A percentile compares a stretch with the other conserved stretches of the same genome.
Conservation (phyloP, 805 yeast species). For the Saccharomycopsis sp. region DNA sequence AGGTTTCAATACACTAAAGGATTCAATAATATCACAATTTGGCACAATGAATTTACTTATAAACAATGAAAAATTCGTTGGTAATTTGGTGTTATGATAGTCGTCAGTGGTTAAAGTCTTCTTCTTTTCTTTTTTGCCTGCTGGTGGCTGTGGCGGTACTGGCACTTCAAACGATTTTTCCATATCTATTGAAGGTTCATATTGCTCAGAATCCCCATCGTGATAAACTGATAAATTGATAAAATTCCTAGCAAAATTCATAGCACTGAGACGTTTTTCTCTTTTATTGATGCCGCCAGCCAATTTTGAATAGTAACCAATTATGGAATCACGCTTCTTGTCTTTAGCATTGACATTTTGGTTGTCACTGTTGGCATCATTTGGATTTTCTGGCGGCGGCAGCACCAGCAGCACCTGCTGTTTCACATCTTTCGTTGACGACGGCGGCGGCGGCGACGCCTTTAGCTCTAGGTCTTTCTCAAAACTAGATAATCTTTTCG, state of each 20-base stretch:
- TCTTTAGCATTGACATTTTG: neutral
- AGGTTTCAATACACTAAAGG: constrained; percentile 14
- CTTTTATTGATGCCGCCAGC: neutral
- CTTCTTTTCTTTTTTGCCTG: neutral
- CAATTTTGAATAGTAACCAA: neutral
- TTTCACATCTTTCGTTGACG: no score
- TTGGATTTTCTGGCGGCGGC: neutral
- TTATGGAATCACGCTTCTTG: neutral
- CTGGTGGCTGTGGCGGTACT: no score
- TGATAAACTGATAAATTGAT: constrained; percentile 19
- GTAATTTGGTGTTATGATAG: constrained; percentile 13
- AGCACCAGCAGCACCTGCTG: no score
- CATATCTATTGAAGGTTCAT: neutral
- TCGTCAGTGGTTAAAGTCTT: neutral
- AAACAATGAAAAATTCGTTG: constrained; percentile 13
- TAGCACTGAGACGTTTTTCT: constrained; percentile 10
- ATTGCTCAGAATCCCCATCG: constrained; percentile 12
- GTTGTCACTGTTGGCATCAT: neutral
- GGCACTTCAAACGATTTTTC: neutral
- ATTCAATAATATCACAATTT: constrained; percentile 18
- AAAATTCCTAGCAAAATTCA: constrained; percentile 14
- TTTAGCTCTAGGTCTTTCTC: neutral
- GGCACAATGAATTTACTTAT: constrained; percentile 17
- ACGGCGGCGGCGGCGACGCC: neutral
- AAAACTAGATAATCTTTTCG: neutral